Conservation (phyloP, 345 rosid species). For the Clausena lansium region DNA sequence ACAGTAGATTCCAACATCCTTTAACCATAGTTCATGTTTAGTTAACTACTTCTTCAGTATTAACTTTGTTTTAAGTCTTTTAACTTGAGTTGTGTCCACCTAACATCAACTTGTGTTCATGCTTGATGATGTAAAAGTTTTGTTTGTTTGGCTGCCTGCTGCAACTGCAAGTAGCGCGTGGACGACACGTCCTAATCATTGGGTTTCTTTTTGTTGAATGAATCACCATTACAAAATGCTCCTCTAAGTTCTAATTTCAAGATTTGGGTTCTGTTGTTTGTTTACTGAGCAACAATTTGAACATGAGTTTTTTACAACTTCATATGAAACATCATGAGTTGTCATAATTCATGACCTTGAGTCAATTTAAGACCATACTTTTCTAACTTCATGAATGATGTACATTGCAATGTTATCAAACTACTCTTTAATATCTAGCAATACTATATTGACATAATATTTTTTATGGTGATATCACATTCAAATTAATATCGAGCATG, state of each 20-base stretch:
- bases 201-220: neutral
- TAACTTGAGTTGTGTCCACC: neutral
- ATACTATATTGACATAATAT: neutral
- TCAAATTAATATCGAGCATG: no score
- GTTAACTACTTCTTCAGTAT: neutral
- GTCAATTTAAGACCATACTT: neutral
- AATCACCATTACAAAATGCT: neutral
- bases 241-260: neutral
- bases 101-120: neutral
- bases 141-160: constrained; percentile 1
- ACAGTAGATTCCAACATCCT: constrained; percentile 15
- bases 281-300: neutral
- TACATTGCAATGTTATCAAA: neutral
- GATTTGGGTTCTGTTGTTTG: neutral
- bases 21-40: constrained; percentile 22
- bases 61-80: neutral
- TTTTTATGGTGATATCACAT: neutral
- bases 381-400: neutral
- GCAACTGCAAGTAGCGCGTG: neutral
- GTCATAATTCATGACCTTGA: neutral
- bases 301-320: neutral
- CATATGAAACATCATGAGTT: neutral
- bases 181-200: neutral
- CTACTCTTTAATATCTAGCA: neutral
- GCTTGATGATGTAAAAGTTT: neutral